A percentile compares a stretch with the other conserved stretches of the same genome.
Evolutionary conservation across 2,329 filamentous ascomycete genomes (phyloP).

Genomic region (Thielaviopsis euricoi): DNA sequence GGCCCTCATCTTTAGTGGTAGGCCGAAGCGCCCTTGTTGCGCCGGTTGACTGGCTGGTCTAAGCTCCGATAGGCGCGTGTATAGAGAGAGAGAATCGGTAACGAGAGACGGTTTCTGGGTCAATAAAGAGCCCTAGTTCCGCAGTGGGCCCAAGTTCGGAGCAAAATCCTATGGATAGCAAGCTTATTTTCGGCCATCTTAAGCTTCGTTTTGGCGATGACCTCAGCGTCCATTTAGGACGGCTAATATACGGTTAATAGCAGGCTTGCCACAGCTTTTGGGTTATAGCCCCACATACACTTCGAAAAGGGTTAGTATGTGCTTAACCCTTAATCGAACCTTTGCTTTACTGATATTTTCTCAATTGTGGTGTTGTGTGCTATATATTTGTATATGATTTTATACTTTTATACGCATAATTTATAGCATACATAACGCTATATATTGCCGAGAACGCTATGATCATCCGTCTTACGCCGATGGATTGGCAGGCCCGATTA

Average conservation of each 20-base stretch:
- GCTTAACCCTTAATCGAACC: background rate
- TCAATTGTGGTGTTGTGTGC: too few relatives aligned
- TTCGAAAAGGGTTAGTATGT: too few relatives aligned
- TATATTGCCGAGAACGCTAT: background rate
- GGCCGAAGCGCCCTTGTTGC: constrained; percentile 17
- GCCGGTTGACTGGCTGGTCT: background rate
- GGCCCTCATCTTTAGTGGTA: constrained; percentile 22
- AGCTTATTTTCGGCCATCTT: background rate
- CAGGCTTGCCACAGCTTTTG: background rate
- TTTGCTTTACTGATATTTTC: too few relatives aligned
- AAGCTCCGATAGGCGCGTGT: background rate
- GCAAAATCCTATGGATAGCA: background rate
- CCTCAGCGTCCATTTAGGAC: background rate
- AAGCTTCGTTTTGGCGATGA: background rate
- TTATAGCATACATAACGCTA: too few relatives aligned
- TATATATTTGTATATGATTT: too few relatives aligned
- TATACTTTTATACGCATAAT: too few relatives aligned
- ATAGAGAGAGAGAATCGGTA: background rate
- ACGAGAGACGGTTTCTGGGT: background rate
- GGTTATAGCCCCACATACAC: background rate
- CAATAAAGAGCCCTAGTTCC: background rate
- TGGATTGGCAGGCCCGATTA: constrained; percentile 9
- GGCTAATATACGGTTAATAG: background rate
- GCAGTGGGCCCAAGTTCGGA: background rate
- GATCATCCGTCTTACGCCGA: background rate